phyloP scores from a whole-genome alignment of 257 asterid species.

The Vinca minor region DNA sequence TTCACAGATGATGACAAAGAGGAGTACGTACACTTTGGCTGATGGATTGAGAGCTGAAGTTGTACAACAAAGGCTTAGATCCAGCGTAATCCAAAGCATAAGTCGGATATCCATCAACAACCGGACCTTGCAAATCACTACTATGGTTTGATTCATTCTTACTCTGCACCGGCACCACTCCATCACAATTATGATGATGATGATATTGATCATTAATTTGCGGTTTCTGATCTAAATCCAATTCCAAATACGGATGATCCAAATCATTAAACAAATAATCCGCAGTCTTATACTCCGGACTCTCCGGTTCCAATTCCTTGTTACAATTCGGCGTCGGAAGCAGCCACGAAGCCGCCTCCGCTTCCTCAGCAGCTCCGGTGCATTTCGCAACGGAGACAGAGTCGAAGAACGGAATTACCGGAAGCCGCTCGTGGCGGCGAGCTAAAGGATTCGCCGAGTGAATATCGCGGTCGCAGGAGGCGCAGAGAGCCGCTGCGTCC shows the following conservation, averaged over 20 bases:
- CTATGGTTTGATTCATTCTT: too few relatives aligned
- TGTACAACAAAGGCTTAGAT: slow-evolving; percentile 60
- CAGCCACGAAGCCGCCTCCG: slow-evolving; percentile 50
- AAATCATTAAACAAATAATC: slow-evolving; percentile 42
- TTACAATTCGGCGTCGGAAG: slow-evolving; percentile 30
- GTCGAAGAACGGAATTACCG: slow-evolving; percentile 58
- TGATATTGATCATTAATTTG: slow-evolving; percentile 8
- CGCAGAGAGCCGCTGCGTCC: slow-evolving; percentile 77
- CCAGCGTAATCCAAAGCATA: slow-evolving; percentile 48
- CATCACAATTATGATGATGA: slow-evolving; percentile 42
- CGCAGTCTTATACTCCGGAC: slow-evolving; percentile 37
- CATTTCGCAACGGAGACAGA: slow-evolving; percentile 25
- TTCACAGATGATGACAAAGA: too few relatives aligned
- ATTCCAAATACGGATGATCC: slow-evolving; percentile 59
- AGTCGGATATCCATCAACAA: slow-evolving; percentile 70
- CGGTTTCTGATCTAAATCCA: slow-evolving; percentile 44
- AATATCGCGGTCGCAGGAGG: slow-evolving; percentile 70
- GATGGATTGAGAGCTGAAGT: slow-evolving; percentile 69
- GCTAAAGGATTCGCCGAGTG: slow-evolving; percentile 87
- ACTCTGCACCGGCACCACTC: slow-evolving; percentile 65
- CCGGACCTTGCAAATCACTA: slow-evolving; percentile 43
- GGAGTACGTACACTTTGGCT: slow-evolving; percentile 66
- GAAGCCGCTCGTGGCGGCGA: slow-evolving; percentile 74
- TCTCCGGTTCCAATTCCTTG: slow-evolving; percentile 21
- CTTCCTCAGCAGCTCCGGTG: slow-evolving; percentile 25